Evolutionary conservation across 495 filamentous ascomycete species (phyloP), one percentile per base, ranked within the genome.

Genomic region (Wilcoxina mikolae): DNA sequence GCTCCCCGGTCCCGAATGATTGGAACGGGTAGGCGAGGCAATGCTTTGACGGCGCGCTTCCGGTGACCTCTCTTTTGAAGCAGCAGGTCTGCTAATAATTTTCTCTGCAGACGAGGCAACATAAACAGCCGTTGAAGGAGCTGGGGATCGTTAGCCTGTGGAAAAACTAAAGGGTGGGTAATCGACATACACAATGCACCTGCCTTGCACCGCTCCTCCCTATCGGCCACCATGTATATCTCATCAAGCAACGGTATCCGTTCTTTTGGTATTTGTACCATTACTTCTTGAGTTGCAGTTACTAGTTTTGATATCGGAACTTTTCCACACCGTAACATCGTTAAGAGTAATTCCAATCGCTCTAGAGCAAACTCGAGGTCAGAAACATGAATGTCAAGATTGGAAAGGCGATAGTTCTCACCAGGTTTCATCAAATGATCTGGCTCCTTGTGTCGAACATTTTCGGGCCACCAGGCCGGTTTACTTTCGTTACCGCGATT

Each of bases 381-480:
- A 35, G 31, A 35, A 35, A 35, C 31, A 35, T 35, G 7, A 35
- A 5, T 7, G 15, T 15, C 5, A 35, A 35, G 7, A 35, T 7
- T 15, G 7, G 31, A 35, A 15, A 5, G 7, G 5, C 31, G 7
- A 23, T 48, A 49, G 45, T 41, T 56, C 78, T 68, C 69, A 91
- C 86, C 79, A 55, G 76, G 75, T 71, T 84, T 94, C 59, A 74
- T 72, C 27, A 88, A 60, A 66, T 95, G 89, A 60, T 94, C 87
- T 0, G 89, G 87, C 70, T 94, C 89, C 61, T 77, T 84, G 67
- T 91, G 87, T 25, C 77, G 72, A 9, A 78, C 75, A 12, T 72
- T 70, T 18, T 73, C 71, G 0, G 87, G 87, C 89, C 89, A 95
- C 85, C 87, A 95, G 17, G 73, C 72, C 10, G 89, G 89, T 28